phyloP scores from a whole-genome alignment of 345 rosid genomes.

The Salix arbutifolia region DNA sequence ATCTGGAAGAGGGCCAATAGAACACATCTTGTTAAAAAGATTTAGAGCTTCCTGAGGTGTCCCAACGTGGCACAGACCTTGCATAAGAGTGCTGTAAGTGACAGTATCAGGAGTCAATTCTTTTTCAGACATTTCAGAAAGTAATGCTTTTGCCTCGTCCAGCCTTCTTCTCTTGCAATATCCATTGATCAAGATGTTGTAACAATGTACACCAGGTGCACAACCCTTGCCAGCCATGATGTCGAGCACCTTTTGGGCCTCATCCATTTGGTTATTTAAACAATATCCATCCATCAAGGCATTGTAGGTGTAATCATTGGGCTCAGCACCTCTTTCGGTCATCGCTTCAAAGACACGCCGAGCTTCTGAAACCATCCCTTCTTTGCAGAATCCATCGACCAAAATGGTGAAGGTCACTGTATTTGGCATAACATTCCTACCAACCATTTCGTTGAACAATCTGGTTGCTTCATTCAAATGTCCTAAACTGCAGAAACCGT shows the following conservation, averaged over 20 bases:
- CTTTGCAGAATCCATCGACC: neutral
- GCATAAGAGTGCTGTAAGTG: neutral
- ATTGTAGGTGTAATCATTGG: neutral
- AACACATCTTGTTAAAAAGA: neutral
- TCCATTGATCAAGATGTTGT: neutral
- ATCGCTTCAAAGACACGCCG: neutral
- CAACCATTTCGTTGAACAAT: neutral
- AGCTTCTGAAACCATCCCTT: neutral
- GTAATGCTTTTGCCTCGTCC: neutral
- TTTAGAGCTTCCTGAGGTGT: neutral
- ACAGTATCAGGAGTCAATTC: neutral
- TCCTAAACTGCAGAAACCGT: neutral
- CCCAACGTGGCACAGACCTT: neutral
- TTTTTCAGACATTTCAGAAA: neutral
- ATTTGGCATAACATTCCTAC: neutral
- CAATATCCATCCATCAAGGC: neutral
- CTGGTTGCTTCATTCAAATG: neutral
- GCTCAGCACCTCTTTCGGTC: neutral
- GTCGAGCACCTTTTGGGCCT: neutral
- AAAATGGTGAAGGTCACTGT: neutral
- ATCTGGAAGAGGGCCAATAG: neutral
- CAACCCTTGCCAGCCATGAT: neutral
- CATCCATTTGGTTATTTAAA: neutral
- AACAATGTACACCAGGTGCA: neutral
- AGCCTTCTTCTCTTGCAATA: neutral